Base-by-base conservation (phyloP, 495 filamentous ascomycete species). In the Clavariopsis aquatica region DNA sequence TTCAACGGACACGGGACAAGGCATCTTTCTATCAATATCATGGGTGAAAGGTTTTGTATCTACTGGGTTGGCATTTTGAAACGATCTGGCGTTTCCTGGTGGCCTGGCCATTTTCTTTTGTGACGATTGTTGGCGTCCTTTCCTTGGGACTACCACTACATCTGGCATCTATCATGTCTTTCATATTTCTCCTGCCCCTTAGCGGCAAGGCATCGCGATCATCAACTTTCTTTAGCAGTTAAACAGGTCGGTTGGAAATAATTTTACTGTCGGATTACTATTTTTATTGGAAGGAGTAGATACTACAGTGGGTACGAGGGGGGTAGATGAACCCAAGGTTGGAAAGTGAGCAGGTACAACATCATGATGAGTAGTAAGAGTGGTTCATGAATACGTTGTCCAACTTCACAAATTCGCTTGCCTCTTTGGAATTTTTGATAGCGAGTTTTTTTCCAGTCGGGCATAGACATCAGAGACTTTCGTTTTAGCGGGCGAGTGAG, bases 121-220 rank as follows among this genome's bases (percentile, higher is more conserved):
- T 43, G n/a, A 43, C 38, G 38, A 43, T 43, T 43, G 38, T 43
- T 43, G 38, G 38, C 8, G 38, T 43, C 15, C 2, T 9, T n/a
- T 43, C 38, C n/a, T 43, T 6, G 3, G 38, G 38, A 43, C 38
- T 43, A n/a, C 38, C 12, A 43, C 38, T 43, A 43, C 38, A 43
- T 43, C 38, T 43, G 38, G 38, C 38, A 43, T 43, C n/a, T 10
- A n/a, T 43, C 38, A 43, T 43, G 38, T 43, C 38, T 43, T 43
- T 43, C 38, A 43, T 43, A 43, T 43, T 17, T 43, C 38, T n/a
- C 6, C 13, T 43, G 38, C 38, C 38, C 4, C n/a, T 2, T 17
- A 43, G 12, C 13, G 38, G 38, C 38, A 43, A 15, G 15, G 38
- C 38, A 43, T 43, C 38, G 38, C 13, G 38, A 43, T 43, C 8